Evolutionary conservation across 352 stramenopile species (phyloP), one percentile per base, ranked within the genome.

Genomic region (Pythium dissotocum): DNA sequence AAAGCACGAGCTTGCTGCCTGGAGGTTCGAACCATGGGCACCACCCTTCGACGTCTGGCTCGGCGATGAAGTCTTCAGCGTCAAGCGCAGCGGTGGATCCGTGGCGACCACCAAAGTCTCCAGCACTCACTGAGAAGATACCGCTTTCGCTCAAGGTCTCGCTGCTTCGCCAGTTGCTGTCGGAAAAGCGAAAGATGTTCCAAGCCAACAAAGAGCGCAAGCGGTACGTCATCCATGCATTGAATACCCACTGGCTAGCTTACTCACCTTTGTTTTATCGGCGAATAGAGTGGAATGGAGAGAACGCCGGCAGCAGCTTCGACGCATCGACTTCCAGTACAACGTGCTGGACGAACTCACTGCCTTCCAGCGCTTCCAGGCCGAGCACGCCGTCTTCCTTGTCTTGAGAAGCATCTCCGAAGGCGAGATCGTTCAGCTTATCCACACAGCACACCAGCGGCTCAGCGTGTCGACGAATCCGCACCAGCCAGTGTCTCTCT

Each of bases 261-360:
- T 40, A 58, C 54, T 62, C 32, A 40, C 54, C 60, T 63, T 38
- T 58, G 0, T 44, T 36, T 54, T 65, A 36, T 52, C 26, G 55
- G 16, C 16, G 6, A 51, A 10, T 53, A 90, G 79, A 2, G 73
- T 76, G 46, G 67, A 85, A 46, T 94, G 85, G 82, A 73, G 76
- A 26, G 68, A 75, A 12, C 61, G 66, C 2, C 72, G 75, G 1
- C 78, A 90, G 64, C 70, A 88, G 49, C 79, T 82, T 65, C 82
- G 83, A 7, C 76, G 57, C n/a, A 64, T 80, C 14, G 83, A 84
- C 35, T 87, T 90, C 36, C 75, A 78, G 33, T 91, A 91, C 72
- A 84, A 91, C 38, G 82, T 91, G 13, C 60, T 90, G 30, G 82
- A 90, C 18, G 84, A 92, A 38, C 58, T 94, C 46, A 76, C 76